Evolutionary conservation across 225 moss, liverwort and hornwort genomes (phyloP), one percentile per base, ranked within the genome.

Genomic region (Takakia lepidozioides): DNA sequence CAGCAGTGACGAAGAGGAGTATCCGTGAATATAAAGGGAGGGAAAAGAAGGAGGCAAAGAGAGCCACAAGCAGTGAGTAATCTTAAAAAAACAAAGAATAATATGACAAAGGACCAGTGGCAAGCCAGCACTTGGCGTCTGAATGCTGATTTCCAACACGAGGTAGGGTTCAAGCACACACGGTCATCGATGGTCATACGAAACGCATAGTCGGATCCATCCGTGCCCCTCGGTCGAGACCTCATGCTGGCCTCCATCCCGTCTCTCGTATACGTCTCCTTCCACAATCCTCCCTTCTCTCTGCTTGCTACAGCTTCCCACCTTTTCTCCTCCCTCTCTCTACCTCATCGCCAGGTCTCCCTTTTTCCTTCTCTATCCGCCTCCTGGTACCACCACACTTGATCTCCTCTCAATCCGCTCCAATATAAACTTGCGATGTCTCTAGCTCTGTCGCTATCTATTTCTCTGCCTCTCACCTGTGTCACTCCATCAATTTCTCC

Each of bases 111-210:
- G n/a, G n/a, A n/a, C n/a, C n/a, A n/a, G n/a, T n/a, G n/a, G n/a
- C n/a, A n/a, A n/a, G n/a, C n/a, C n/a, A n/a, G n/a, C n/a, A n/a
- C n/a, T n/a, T n/a, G n/a, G n/a, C n/a, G n/a, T n/a, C n/a, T n/a
- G n/a, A n/a, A n/a, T n/a, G n/a, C n/a, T n/a, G n/a, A n/a, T n/a
- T n/a, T n/a, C n/a, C n/a, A n/a, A n/a, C n/a, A n/a, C n/a, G n/a
- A n/a, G n/a, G n/a, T n/a, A n/a, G n/a, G n/a, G n/a, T n/a, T n/a
- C n/a, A n/a, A n/a, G 11, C 11, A 68, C 88, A 58, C 51, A 93
- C 93, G 63, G 52, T 90, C 82, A 42, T 98, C 95, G 24, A 98
- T 69, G 29, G 95, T 98, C 95, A 87, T 87, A 50, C 90, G 87
- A 50, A 61, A 98, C 17, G 76, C 64, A 57, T 63, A 98, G 65